phyloP scores from a whole-genome alignment of 495 filamentous ascomycete genomes.

The Penicillium simplicissimum region DNA sequence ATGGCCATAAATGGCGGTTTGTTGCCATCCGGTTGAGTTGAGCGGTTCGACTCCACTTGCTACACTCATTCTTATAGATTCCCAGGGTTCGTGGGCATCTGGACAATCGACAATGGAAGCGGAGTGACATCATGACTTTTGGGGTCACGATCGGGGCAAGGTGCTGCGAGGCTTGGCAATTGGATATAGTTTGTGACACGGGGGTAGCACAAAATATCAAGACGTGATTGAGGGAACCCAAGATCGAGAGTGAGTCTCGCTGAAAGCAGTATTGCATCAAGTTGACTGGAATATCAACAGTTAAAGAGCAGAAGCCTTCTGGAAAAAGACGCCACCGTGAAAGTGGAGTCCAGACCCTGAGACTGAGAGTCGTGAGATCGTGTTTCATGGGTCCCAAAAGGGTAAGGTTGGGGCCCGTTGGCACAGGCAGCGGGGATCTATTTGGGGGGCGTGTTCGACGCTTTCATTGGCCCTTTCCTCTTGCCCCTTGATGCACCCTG shows the following conservation, averaged over 20 bases:
- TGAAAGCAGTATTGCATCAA: too few species aligned
- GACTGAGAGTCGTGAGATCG: neutral
- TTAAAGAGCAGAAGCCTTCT: neutral
- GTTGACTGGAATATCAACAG: neutral
- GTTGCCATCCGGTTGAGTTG: constrained; percentile 3
- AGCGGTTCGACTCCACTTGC: constrained; percentile 6
- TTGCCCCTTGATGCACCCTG: constrained; percentile 9
- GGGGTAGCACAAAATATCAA: neutral
- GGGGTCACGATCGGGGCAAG: neutral
- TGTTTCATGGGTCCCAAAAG: constrained; percentile 23
- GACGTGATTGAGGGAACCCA: too few species aligned
- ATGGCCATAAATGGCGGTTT: neutral
- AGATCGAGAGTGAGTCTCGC: too few species aligned
- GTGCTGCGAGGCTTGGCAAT: neutral
- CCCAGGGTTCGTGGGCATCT: constrained; percentile 18
- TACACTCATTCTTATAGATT: neutral
- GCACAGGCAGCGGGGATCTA: neutral
- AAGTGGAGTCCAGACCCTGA: constrained; percentile 12
- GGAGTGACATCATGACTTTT: constrained; percentile 24
- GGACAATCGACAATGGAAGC: constrained; percentile 8
- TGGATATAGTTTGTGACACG: neutral
- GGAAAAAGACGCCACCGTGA: neutral
- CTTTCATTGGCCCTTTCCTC: constrained; percentile 2
- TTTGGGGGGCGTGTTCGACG: neutral
- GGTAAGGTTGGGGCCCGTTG: neutral